Evolutionary conservation across 2,329 filamentous ascomycete species (phyloP), one percentile per base, ranked within the genome.

Genomic region (Chrysosporium queenslandicum): DNA sequence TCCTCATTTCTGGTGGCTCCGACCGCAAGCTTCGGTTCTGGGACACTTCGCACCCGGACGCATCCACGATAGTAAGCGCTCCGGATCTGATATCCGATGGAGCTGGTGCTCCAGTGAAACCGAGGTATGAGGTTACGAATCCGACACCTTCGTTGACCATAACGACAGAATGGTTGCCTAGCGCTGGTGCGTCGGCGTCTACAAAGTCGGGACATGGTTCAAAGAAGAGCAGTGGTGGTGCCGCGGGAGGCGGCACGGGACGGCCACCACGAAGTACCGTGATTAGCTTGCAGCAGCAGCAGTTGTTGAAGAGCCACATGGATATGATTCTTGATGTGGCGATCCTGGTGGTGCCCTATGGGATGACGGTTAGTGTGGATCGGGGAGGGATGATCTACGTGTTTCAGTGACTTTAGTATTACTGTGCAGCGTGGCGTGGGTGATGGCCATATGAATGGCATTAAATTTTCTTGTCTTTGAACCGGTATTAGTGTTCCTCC

Each of bases 11-110:
- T 0, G 90, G 85, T 16, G 91, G 91, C 0, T 86, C 86, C 9
- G 92, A 97, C 68, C 87, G 86, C 70, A 92, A 87, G 68, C 79
- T 98, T 16, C 82, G 92, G 8, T 97, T 94, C 70, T 98, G 92
- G 92, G 91, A 98, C 64, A 76, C 92, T 12, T 76, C 81, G 8
- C 82, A 83, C 8, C 77, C 87, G 8, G 88, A 95, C 63, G 79
- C 82, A 54, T 95, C 87, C 37, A 76, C 78, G 52, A 78, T 96
- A 12, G 83, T 94, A 58, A 94, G 86, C 64, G 91, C 91, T 0
- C 74, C 89, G 9, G 79, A 81, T 53, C 69, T 74, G 1, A 84
- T 88, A 30, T 83, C 89, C 54, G 73, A 79, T 30, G 65, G 63
- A 12, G 58, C 59, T 4, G 52, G 60, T 3, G 59, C 61, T 20